Percentiles rank a stretch among this genome's conserved stretches.
Conservation (phyloP, 305 asterid species). For the Withania somnifera region DNA sequence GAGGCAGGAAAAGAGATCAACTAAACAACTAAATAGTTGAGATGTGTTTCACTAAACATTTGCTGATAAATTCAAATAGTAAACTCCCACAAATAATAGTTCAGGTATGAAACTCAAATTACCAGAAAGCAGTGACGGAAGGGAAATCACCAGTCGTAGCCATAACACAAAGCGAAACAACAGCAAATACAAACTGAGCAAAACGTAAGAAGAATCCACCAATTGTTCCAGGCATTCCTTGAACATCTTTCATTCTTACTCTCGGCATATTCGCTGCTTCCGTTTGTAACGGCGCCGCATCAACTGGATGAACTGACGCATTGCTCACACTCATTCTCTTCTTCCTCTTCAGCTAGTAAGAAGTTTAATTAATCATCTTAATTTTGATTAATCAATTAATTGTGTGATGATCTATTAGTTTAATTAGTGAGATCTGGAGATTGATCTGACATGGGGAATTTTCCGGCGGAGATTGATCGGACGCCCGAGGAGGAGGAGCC, state of each 20-base stretch:
- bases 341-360: neutral
- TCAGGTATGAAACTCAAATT: neutral
- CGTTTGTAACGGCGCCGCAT: conserved; percentile 44
- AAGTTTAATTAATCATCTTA: too few relatives aligned
- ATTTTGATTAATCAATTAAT: too few relatives aligned
- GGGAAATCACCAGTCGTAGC: conserved; percentile 81
- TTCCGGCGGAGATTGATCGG: too few relatives aligned
- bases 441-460: too few relatives aligned
- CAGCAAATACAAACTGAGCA: conserved; percentile 64
- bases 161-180: conserved; percentile 71
- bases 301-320: conserved; percentile 40
- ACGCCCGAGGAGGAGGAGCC: too few relatives aligned
- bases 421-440: too few relatives aligned
- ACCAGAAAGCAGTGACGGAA: conserved; percentile 96
- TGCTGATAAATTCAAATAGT: too few relatives aligned
- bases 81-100: too few relatives aligned
- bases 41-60: too few relatives aligned
- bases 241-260: conserved; percentile 85
- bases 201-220: conserved; percentile 70
- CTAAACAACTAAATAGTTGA: too few relatives aligned
- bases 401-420: too few relatives aligned
- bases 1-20: too few relatives aligned
- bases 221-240: conserved; percentile 94
- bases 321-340: conserved; percentile 32
- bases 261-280: conserved; percentile 68